These are phyloP conservation scores for Cladosporium oxysporum DNA, from an alignment of 2,329 filamentous ascomycete species.

Conservation along the genomic window DNA sequence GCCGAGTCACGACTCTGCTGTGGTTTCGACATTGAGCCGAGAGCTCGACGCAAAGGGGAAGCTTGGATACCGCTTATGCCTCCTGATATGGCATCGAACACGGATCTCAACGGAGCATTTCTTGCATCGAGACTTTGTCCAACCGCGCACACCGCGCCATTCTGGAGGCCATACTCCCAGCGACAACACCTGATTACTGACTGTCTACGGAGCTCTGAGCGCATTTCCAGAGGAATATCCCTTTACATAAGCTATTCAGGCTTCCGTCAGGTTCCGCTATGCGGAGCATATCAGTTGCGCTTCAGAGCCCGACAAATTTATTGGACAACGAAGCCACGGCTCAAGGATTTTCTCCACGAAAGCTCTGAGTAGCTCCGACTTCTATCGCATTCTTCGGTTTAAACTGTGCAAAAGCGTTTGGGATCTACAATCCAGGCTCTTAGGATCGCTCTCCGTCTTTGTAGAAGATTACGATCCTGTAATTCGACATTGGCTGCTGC, in stretches of 20 bases:
- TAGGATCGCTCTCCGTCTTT: background rate
- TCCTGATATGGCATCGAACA: background rate
- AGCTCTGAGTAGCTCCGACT: constrained; percentile 9
- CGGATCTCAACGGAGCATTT: background rate
- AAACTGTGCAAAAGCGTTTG: background rate
- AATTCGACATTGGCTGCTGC: background rate
- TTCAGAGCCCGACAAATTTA: background rate
- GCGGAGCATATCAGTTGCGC: background rate
- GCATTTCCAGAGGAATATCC: background rate
- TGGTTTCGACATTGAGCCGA: background rate
- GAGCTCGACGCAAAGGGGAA: background rate
- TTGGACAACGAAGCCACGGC: background rate
- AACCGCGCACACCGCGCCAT: background rate
- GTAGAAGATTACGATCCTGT: background rate
- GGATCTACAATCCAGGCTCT: background rate
- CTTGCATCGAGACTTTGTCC: background rate
- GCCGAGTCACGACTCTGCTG: background rate
- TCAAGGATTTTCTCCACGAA: background rate
- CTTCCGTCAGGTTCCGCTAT: background rate
- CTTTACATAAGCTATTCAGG: background rate
- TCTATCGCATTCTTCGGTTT: background rate
- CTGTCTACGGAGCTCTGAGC: background rate
- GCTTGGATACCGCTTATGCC: background rate
- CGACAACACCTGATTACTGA: background rate
- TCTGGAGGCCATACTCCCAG: background rate